Base-by-base conservation (phyloP, 2,329 filamentous ascomycete species). In the Penicillium sp. region DNA sequence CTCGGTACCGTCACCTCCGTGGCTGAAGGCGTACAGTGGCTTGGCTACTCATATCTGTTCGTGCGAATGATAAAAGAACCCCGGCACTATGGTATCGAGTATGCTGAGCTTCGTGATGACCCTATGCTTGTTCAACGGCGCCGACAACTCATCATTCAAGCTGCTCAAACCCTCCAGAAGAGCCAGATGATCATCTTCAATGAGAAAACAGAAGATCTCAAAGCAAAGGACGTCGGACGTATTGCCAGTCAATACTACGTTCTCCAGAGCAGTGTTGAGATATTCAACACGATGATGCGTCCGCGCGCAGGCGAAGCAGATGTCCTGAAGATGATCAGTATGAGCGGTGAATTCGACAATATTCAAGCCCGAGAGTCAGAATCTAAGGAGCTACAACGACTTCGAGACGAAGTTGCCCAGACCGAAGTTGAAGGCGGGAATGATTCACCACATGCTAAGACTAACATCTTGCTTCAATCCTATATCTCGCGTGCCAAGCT, bases 171-270 rank as follows among this genome's bases (percentile, higher is more conserved):
- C 5, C 79, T 99, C 44, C 93, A 97, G 70, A 84, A 93, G 69
- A 96, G 91, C 65, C 95, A 99, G 75, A 99, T 99, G 96, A 95
- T 99, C 68, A 95, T 99, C 55, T 99, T 93, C 80, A 97, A 99
- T 64, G 95, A 98, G 70, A 85, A 82, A 19, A 99, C 93, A 0
- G 93, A 97, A 65, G 93, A 97, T 68, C 84, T 99, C 9, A 87
- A 91, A 57, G 90, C 92, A 58, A 99, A 99, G 73, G 93, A 99
- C 68, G 89, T 98, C 50, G 95, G 95, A 3, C 88, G 95, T 16
- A 99, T 99, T 72, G 95, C 95, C 16, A 98, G 93, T 73, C 93
- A 99, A 73, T 99, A 89, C 71, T 99, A 99, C 70, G 93, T 99
- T 48, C 82, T 96, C 48, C 93, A 99, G 68, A 90, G 89, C 14